Conservation (phyloP, 2,329 filamentous ascomycete genomes). For the Aspergillus sp. region DNA sequence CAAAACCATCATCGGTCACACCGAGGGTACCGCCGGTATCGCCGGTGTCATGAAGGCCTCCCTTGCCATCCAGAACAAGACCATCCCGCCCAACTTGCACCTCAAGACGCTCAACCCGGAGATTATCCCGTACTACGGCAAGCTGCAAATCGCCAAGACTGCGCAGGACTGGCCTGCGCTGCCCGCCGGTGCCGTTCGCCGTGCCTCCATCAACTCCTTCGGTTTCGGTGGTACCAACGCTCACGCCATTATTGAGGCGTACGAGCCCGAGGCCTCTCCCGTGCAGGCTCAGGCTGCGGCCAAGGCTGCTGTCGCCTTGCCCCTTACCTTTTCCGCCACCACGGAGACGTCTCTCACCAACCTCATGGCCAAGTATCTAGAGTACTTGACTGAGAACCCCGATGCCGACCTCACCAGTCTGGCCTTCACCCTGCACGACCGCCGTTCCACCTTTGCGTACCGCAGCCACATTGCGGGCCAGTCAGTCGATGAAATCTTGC, state of each 20-base stretch:
- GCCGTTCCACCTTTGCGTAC: neutral
- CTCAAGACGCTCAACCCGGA: constrained; percentile 24
- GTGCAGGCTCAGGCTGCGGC: neutral
- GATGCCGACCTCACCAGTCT: neutral
- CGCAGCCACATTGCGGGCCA: neutral
- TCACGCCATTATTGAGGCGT: constrained; percentile 39
- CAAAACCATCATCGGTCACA: constrained; percentile 17
- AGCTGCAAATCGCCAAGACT: constrained; percentile 21
- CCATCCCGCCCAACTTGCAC: constrained; percentile 29
- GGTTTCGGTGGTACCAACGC: constrained; percentile 35
- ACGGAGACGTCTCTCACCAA: constrained; percentile 19
- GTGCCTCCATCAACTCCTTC: constrained; percentile 49
- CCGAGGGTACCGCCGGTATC: constrained; percentile 23
- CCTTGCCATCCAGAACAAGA: constrained; percentile 23
- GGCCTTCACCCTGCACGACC: neutral
- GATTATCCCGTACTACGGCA: constrained; percentile 19
- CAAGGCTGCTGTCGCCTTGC: neutral
- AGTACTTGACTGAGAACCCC: neutral
- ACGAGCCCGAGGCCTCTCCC: neutral
- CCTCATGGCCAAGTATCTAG: constrained; percentile 4
- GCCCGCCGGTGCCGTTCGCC: constrained; percentile 20
- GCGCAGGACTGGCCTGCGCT: constrained; percentile 22
- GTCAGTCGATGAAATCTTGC: neutral
- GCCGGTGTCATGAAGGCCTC: constrained; percentile 26
- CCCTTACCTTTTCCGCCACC: constrained; percentile 26